Conservation (phyloP, 2,329 filamentous ascomycete genomes). For the Colletotrichum acutatum region DNA sequence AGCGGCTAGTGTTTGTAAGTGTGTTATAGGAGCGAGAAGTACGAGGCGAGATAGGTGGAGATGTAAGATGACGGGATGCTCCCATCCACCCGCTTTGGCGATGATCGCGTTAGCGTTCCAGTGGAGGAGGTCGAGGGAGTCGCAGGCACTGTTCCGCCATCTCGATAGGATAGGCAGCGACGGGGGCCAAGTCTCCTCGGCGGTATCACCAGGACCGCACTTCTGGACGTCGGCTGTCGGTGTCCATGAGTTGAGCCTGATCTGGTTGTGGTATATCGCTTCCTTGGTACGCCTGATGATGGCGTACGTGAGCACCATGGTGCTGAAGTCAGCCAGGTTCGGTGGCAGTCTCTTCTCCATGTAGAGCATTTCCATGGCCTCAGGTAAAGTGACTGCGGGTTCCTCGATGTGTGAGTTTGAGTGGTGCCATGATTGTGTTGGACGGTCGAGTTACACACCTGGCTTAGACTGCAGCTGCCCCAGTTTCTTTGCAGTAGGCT, state of each 20-base stretch:
- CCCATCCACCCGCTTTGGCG: slow-evolving; percentile 58
- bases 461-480: not conserved
- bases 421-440: not conserved
- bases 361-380: slow-evolving; percentile 46
- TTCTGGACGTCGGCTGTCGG: slow-evolving; percentile 27
- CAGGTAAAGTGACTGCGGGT: slow-evolving; percentile 34
- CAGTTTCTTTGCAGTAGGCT: not conserved
- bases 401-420: not conserved
- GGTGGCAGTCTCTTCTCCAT: slow-evolving; percentile 46
- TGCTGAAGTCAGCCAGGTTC: slow-evolving; percentile 47
- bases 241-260: slow-evolving; percentile 43
- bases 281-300: slow-evolving; percentile 47
- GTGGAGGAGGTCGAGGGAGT: slow-evolving; percentile 65
- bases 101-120: slow-evolving; percentile 66
- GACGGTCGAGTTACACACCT: not conserved
- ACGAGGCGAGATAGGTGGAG: slow-evolving; percentile 65
- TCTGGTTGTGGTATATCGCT: slow-evolving; percentile 41
- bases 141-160: slow-evolving; percentile 58
- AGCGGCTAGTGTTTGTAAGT: slow-evolving; percentile 52
- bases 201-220: not conserved
- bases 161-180: slow-evolving; percentile 18
- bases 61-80: slow-evolving; percentile 66
- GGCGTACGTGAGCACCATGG: slow-evolving; percentile 47
- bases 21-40: slow-evolving; percentile 58
- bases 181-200: slow-evolving; percentile 34